phyloP scores from a whole-genome alignment of 768 basidiomycete species.

The Boletus insuetus region DNA sequence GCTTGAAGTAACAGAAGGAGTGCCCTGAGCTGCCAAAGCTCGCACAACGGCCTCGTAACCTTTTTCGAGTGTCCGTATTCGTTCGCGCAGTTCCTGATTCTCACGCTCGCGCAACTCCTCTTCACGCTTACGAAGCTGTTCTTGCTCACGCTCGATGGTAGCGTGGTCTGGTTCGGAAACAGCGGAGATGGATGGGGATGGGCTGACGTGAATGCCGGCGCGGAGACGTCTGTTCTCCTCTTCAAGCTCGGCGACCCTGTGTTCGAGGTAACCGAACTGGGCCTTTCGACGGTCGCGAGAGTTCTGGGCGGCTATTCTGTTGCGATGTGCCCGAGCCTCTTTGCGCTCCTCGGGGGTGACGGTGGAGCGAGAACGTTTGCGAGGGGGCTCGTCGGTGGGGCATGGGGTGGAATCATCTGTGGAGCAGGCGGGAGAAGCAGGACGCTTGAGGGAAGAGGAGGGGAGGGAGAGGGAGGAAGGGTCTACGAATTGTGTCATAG shows the following conservation, averaged over 20 bases:
- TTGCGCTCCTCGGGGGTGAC: slow-evolving; percentile 72
- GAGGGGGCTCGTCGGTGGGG: slow-evolving; percentile 47
- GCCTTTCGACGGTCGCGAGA: slow-evolving; percentile 88
- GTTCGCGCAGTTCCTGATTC: slow-evolving; percentile 72
- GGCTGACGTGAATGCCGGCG: slow-evolving; percentile 41
- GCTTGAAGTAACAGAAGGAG: slow-evolving; percentile 22
- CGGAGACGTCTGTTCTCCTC: slow-evolving; percentile 79
- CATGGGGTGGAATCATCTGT: slow-evolving; percentile 7
- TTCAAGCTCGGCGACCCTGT: slow-evolving; percentile 68
- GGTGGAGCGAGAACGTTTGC: slow-evolving; percentile 71
- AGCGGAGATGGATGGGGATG: slow-evolving; percentile 15
- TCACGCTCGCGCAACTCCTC: slow-evolving; percentile 53
- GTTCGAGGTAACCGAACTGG: slow-evolving; percentile 69
- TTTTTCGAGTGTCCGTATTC: slow-evolving; percentile 73
- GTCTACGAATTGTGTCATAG: slow-evolving; percentile 35
- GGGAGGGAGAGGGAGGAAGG: slow-evolving; percentile 40
- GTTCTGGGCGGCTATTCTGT: slow-evolving; percentile 92
- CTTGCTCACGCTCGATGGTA: slow-evolving; percentile 27
- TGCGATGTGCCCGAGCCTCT: slow-evolving; percentile 86
- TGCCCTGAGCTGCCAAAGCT: slow-evolving; percentile 62
- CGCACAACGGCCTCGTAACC: slow-evolving; percentile 82
- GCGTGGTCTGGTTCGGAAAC: slow-evolving; percentile 20
- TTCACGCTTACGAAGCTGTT: slow-evolving; percentile 33
- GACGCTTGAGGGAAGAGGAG: slow-evolving; percentile 30
- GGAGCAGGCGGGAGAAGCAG: slow-evolving; percentile 27